Evolutionary conservation across 805 yeast species (phyloP), one percentile per base, ranked within the genome.

Genomic region (Candida wancherniae): DNA sequence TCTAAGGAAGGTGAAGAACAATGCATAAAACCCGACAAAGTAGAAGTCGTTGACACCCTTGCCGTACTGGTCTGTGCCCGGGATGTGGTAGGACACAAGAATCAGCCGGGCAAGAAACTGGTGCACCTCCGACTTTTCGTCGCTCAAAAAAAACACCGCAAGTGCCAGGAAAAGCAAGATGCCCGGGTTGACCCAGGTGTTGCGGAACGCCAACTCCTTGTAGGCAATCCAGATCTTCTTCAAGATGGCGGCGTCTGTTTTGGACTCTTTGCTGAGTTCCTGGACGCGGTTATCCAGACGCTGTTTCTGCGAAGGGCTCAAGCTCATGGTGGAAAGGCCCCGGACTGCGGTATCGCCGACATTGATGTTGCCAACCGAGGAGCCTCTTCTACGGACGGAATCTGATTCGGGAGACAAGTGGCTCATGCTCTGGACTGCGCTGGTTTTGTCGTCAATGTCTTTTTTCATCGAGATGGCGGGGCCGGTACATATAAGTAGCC

Each of bases 1-100:
- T 49, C 99, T 76, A 43, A 76, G 66, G 53, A 90, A 92, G 0
- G 96, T 83, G 72, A 92, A 88, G 47, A 87, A 79, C 22, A 92
- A 58, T 71, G 90, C 83, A 61, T 84, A 79, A 55, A 75, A 86
- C 12, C 69, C 67, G 10, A 90, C 84, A 63, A 87, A 92, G 14
- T 69, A 69, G 43, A 87, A 72, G 60, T 92, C 99, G 48, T 78
- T 76, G 26, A 53, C 63, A 34, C 99, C 99, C 59, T 92, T 92
- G 16, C 84, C 97, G 55, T 88, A 92, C 32, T 73, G 75, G 31
- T 77, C 73, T 1, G 84, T 69, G 16, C 73, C 77, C 14, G 67
- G 74, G 24, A 78, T 67, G 28, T 67, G 66, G 51, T 86, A 83
- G 0, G 92, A 77, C 9, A 83, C 67, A 4, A 73, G 56, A 22